phyloP scores from a whole-genome alignment of 805 yeast genomes.

The Metschnikowia cerradonensis region DNA sequence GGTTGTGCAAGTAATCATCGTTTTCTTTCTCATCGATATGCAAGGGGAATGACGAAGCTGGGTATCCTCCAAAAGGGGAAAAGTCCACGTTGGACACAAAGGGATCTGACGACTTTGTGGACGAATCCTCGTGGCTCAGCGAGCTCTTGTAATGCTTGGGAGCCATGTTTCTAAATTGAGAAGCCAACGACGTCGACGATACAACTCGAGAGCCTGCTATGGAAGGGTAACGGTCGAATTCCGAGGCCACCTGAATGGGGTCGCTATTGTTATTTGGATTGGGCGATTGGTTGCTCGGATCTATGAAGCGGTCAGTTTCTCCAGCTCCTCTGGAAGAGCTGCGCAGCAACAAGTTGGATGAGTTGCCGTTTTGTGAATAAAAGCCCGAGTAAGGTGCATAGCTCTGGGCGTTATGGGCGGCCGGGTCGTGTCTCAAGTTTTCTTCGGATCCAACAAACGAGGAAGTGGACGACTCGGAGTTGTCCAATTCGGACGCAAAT shows the following conservation, averaged over 20 bases:
- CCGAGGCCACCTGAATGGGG: conserved; percentile 44
- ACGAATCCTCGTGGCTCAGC: conserved; percentile 19
- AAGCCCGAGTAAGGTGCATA: conserved; percentile 30
- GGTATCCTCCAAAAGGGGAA: conserved; percentile 95
- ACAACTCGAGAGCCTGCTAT: conserved; percentile 55
- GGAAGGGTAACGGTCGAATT: conserved; percentile 66
- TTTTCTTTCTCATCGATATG: conserved; percentile 90
- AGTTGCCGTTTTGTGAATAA: conserved; percentile 39
- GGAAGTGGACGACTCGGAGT: conserved; percentile 6
- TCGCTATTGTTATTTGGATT: conserved; percentile 7
- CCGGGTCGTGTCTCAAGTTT: neutral
- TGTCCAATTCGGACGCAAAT: conserved; percentile 13
- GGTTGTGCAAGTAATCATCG: conserved; percentile 93
- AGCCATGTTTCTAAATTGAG: conserved; percentile 9
- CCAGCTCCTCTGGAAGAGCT: conserved; percentile 5
- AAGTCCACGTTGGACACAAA: conserved; percentile 54
- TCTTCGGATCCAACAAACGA: conserved; percentile 14
- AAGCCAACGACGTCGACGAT: conserved; percentile 39
- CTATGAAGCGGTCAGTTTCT: conserved; percentile 14
- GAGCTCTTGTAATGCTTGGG: conserved; percentile 8
- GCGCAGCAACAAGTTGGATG: conserved; percentile 31
- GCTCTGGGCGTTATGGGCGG: conserved; percentile 19
- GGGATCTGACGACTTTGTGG: conserved; percentile 25
- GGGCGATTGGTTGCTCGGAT: conserved; percentile 7
- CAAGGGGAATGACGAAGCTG: conserved; percentile 87